Base-by-base conservation (phyloP, 768 basidiomycete genomes). In the Lyophyllum atratum region DNA sequence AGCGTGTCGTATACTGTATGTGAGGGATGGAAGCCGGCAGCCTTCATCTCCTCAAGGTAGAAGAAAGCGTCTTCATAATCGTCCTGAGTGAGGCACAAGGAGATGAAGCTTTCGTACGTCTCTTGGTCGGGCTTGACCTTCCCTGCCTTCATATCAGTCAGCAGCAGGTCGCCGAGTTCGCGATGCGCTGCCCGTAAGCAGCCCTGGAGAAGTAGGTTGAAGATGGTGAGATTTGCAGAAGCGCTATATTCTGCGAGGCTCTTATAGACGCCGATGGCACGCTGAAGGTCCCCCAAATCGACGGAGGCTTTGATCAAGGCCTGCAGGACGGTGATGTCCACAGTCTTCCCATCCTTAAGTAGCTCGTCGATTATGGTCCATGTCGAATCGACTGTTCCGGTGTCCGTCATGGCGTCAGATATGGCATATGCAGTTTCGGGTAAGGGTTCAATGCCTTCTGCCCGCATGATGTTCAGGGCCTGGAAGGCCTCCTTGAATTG, bases 1-100 rank as follows among this genome's bases (percentile, higher is more conserved):
- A 95, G 72, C 1, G 75, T 73, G 31, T 81, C 77, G 70, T 95
- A 95, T 28, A 87, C 71, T 1, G 65, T 64, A 24, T 64, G 64
- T 10, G 81, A 68, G 0, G 93, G 91, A n/a, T 75, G 64, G 63
- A 84, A 75, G 9, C 76, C 76, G 33, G 79, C 80, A 0, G 77
- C 72, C 70, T 95, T 94, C 89, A 93, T 92, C 75, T 91, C 89
- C 68, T 94, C 92, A 29, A 96, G 79, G 71, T 92, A 93, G 66
- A 85, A 87, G 73, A 95, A 95, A 0, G 92, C 91, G 59, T 93
- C 91, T 66, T 94, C 92, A 70, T 93, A 95, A 2, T 74, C 77
- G 8, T 81, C 70, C 64, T 90, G 87, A 0, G 85, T 85, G 14
- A 95, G 78, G 65, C 85, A 89, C 3, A 95, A 80, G 11, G 74